Conservation (phyloP, 305 asterid genomes). For the Ruellia speciosa region DNA sequence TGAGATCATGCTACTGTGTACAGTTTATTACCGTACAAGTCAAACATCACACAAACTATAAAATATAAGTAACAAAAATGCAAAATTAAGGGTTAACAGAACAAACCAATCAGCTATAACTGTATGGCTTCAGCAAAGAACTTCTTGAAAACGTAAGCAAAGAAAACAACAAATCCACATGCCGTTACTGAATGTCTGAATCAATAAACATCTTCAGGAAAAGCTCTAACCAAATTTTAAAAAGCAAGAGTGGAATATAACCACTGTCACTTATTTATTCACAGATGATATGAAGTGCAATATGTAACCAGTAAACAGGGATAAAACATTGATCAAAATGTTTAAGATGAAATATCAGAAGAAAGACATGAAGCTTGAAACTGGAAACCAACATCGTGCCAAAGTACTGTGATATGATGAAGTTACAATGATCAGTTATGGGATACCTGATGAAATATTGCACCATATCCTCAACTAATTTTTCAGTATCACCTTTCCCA, state of each 20-base stretch:
- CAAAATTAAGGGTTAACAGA: constrained; percentile 2
- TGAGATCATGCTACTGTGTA: constrained; percentile 7
- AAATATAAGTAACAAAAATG: not conserved
- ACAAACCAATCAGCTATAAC: constrained; percentile 8
- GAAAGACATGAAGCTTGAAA: constrained; percentile 16
- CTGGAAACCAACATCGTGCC: constrained; percentile 9
- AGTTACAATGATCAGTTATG: not conserved
- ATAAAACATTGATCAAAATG: not conserved
- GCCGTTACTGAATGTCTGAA: no score
- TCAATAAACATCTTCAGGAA: no score
- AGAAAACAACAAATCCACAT: not conserved
- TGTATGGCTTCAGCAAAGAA: not conserved
- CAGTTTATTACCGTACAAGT: not conserved
- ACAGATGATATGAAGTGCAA: not conserved
- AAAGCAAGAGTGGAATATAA: no score
- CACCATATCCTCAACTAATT: constrained; percentile 53
- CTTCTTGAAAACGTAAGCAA: not conserved
- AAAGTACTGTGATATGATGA: constrained; percentile 1
- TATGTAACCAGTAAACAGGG: not conserved
- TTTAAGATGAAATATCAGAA: constrained; percentile 15
- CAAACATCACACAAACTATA: not conserved
- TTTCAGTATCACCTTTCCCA: constrained; percentile 60
- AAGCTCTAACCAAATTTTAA: no score
- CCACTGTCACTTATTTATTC: no score
- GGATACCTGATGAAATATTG: constrained; percentile 66